Percentiles rank a stretch among this genome's conserved stretches.
Evolutionary conservation across 805 yeast genomes (phyloP).

Genomic region (Metschnikowia aberdeeniae): DNA sequence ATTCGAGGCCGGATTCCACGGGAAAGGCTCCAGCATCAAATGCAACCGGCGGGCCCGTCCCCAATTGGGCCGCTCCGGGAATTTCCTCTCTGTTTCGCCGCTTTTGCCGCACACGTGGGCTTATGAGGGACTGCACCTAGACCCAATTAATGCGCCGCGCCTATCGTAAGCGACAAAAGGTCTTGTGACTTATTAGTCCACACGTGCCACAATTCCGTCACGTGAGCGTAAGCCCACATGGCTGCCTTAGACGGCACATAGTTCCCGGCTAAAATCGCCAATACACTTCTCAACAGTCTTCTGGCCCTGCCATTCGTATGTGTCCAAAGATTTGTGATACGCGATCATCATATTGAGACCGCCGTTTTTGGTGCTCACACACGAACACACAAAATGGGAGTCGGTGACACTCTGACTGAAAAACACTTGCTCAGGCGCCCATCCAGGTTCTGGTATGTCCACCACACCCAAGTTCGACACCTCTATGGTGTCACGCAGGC

Average conservation of each 20-base stretch:
- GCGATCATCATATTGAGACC: constrained; percentile 13
- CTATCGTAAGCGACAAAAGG: neutral
- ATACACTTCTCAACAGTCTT: constrained; percentile 5
- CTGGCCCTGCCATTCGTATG: neutral
- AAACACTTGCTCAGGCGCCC: constrained; percentile 7
- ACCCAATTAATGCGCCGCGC: neutral
- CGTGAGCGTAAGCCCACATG: too few relatives aligned
- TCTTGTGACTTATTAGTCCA: constrained; percentile 4
- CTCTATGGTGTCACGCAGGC: constrained; percentile 11
- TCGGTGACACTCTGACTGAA: constrained; percentile 14
- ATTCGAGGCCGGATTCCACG: neutral
- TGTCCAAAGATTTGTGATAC: constrained; percentile 7
- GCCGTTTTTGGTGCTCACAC: constrained; percentile 11
- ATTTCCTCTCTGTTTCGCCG: neutral
- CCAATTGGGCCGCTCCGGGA: too few relatives aligned
- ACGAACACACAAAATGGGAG: constrained; percentile 11
- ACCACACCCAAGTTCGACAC: constrained; percentile 14
- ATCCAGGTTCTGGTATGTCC: constrained; percentile 1
- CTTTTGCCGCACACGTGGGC: constrained; percentile 2
- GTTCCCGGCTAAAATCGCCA: neutral
- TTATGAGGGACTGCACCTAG: neutral
- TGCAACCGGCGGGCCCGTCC: too few relatives aligned
- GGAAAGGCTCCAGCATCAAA: too few relatives aligned
- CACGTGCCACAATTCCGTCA: neutral
- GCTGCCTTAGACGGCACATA: neutral